These are phyloP conservation scores for Lactarius trivialis DNA, from an alignment of 768 basidiomycete genomes.

Conservation along the genomic window DNA sequence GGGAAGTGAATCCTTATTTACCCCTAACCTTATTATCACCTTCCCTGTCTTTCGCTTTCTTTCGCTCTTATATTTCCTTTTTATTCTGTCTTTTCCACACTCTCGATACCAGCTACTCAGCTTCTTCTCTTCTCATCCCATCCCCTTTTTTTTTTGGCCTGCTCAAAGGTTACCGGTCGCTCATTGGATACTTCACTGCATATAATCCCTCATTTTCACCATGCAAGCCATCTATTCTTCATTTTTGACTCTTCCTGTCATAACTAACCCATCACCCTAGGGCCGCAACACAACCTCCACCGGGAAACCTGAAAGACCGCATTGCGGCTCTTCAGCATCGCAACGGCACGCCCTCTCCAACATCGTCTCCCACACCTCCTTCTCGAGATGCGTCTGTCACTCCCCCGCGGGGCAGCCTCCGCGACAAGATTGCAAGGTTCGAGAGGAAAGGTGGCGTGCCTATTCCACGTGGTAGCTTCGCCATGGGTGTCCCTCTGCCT, in stretches of 20 bases:
- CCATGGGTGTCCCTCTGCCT: slow-evolving; percentile 54
- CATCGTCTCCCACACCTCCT: slow-evolving; percentile 30
- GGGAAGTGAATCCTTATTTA: not conserved
- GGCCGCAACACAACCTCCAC: slow-evolving; percentile 24
- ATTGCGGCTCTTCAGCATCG: slow-evolving; percentile 77
- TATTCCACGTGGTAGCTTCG: slow-evolving; percentile 69
- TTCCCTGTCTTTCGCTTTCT: not conserved
- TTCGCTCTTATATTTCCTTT: slow-evolving; percentile 4
- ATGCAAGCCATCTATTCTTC: slow-evolving; percentile 13
- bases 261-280: slow-evolving; percentile 4
- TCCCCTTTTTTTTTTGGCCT: not conserved
- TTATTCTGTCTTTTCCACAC: slow-evolving; percentile 2
- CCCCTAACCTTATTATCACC: slow-evolving; percentile 9
- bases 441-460: slow-evolving; percentile 73
- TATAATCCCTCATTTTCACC: slow-evolving; percentile 7
- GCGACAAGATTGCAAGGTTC: slow-evolving; percentile 75
- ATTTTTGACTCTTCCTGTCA: not conserved
- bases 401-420: slow-evolving; percentile 30
- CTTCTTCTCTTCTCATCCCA: not conserved
- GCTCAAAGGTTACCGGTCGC: slow-evolving; percentile 13
- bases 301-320: slow-evolving; percentile 67
- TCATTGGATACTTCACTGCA: slow-evolving; percentile 9
- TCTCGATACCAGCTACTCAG: not conserved
- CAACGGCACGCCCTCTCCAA: slow-evolving; percentile 28
- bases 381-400: slow-evolving; percentile 25